A percentile compares a stretch with the other conserved stretches of the same genome.
Evolutionary conservation across 2,329 filamentous ascomycete species (phyloP).

Genomic region (Tothia fuscella): DNA sequence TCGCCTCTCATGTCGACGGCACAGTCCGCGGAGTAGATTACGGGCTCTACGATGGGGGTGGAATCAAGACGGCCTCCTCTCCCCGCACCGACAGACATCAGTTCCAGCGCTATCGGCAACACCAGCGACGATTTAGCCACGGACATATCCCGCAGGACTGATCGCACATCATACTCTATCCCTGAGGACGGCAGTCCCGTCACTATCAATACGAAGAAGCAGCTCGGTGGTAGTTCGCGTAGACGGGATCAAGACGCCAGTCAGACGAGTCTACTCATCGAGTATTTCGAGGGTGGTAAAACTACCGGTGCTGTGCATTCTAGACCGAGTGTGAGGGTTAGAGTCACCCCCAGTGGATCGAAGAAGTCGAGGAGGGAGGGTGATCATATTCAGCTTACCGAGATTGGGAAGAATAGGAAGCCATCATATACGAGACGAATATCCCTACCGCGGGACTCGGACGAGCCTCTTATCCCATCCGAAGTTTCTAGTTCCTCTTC

Average conservation of each 20-base stretch:
- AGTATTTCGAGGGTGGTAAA: conserved; percentile 84
- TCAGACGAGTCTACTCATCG: conserved; percentile 84
- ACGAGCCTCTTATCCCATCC: conserved; percentile 20
- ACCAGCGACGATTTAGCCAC: conserved; percentile 43
- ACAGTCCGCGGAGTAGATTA: not conserved
- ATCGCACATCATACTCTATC: conserved; percentile 64
- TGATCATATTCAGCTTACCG: conserved; percentile 78
- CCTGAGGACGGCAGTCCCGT: conserved; percentile 83
- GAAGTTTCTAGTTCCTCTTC: conserved; percentile 22
- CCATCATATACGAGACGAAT: conserved; percentile 57
- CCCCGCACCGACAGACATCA: conserved; percentile 64
- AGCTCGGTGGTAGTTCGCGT: conserved; percentile 44
- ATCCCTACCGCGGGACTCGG: conserved; percentile 42
- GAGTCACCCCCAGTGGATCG: conserved; percentile 62
- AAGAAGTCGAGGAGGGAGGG: conserved; percentile 37
- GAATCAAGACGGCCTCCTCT: conserved; percentile 46
- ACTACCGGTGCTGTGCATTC: conserved; percentile 45
- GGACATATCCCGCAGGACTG: conserved; percentile 56
- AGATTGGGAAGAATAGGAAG: conserved; percentile 60
- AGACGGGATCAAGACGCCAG: conserved; percentile 45
- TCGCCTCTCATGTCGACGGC: conserved; percentile 4
- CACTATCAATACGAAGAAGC: conserved; percentile 73
- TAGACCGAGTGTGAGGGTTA: conserved; percentile 70
- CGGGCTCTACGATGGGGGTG: conserved; percentile 28
- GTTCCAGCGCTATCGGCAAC: conserved; percentile 33